phyloP scores from a whole-genome alignment of 2,329 filamentous ascomycete genomes.

The Fusarium graminum region DNA sequence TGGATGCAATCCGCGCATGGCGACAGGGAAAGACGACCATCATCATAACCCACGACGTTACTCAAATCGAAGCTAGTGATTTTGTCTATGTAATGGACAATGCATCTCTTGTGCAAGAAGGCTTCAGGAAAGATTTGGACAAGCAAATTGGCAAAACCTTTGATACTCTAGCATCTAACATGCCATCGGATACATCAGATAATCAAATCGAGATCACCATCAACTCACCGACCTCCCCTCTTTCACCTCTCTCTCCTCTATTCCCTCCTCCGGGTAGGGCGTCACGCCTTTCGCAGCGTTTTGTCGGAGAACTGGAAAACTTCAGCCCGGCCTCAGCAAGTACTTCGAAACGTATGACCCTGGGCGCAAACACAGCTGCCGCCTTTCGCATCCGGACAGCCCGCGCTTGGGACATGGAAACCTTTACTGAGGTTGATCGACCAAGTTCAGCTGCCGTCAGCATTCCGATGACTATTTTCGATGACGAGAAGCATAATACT shows the following conservation, averaged over 20 bases:
- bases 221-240: constrained; percentile 24
- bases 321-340: constrained; percentile 20
- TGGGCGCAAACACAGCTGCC: constrained; percentile 41
- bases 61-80: constrained; percentile 78
- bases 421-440: constrained; percentile 5
- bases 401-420: constrained; percentile 41
- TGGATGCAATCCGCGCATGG: constrained; percentile 83
- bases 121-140: constrained; percentile 70
- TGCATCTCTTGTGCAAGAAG: constrained; percentile 76
- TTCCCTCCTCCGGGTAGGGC: constrained; percentile 14
- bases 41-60: constrained; percentile 90
- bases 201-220: constrained; percentile 32
- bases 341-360: constrained; percentile 36
- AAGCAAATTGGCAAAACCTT: constrained; percentile 61
- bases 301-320: constrained; percentile 41
- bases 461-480: constrained; percentile 6
- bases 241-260: constrained; percentile 23
- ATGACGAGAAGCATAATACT: constrained; percentile 34
- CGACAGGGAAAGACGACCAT: constrained; percentile 86
- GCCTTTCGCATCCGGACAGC: constrained; percentile 40
- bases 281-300: constrained; percentile 37
- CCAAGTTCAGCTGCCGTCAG: constrained; percentile 6
- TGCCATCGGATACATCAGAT: constrained; percentile 1
- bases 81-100: constrained; percentile 84
- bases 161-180: constrained; percentile 54